Conservation (phyloP, 2,329 filamentous ascomycete genomes). For the Stachybotrys elegans region DNA sequence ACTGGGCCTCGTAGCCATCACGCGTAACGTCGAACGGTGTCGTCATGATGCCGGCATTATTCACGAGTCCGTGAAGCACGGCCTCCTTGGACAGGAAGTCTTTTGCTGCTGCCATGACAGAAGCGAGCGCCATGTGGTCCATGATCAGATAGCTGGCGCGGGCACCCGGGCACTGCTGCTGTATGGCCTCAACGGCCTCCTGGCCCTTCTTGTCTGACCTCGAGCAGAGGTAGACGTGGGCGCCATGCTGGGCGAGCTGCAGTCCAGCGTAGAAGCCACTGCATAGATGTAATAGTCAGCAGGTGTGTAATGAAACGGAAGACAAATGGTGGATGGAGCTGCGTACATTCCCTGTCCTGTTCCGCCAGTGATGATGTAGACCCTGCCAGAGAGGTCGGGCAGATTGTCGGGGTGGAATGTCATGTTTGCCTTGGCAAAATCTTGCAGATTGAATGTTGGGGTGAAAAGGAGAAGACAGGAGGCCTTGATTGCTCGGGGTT, state of each 20-base stretch:
- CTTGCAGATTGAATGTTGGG: not conserved
- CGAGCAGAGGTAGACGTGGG: conserved; percentile 3
- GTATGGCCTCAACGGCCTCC: not conserved
- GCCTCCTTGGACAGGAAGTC: not conserved
- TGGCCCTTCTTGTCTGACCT: not conserved
- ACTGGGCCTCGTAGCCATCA: conserved; percentile 31
- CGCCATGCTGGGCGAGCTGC: not conserved
- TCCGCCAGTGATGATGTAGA: not conserved
- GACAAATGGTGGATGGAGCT: too few relatives aligned
- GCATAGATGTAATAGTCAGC: not conserved
- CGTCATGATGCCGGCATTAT: conserved; percentile 9
- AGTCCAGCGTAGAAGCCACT: not conserved
- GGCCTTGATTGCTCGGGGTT: not conserved
- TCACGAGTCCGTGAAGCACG: conserved; percentile 4
- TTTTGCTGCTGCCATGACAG: not conserved
- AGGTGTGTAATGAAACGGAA: not conserved
- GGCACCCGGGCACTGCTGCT: not conserved
- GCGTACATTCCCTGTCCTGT: not conserved
- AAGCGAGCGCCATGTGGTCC: not conserved
- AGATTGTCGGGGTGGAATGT: not conserved
- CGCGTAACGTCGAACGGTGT: conserved; percentile 22
- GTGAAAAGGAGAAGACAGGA: not conserved
- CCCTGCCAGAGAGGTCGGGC: not conserved
- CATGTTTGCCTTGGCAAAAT: not conserved
- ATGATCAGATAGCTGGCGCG: not conserved